Percentiles rank a stretch among this genome's conserved stretches.
Conservation (phyloP, 176 grass and related monocot genomes). For the Eleusine coracana region DNA sequence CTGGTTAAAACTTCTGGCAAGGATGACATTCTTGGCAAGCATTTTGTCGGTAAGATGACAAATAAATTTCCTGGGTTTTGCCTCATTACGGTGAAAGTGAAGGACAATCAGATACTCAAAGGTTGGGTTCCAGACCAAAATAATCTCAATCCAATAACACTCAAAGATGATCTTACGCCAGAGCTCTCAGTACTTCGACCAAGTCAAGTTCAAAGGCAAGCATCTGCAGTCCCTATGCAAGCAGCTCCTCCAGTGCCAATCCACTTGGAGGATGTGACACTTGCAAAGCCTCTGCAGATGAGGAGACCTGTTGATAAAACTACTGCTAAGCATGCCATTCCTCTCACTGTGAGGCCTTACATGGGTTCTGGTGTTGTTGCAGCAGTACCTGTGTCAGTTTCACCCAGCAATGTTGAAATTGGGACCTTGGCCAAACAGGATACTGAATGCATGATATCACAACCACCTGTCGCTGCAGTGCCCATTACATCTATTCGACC, state of each 20-base stretch:
- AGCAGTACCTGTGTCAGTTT: conserved; percentile 48
- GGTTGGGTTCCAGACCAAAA: conserved; percentile 60
- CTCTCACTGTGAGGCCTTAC: conserved; percentile 34
- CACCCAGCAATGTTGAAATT: conserved; percentile 30
- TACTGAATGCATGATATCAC: conserved; percentile 16
- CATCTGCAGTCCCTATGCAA: conserved; percentile 46
- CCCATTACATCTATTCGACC: conserved; percentile 32
- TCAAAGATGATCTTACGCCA: conserved; percentile 49
- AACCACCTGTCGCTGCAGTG: conserved; percentile 23
- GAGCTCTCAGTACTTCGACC: conserved; percentile 43
- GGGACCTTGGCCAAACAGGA: conserved; percentile 28
- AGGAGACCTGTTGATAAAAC: conserved; percentile 51
- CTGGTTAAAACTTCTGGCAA: conserved; percentile 32
- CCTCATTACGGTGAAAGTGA: conserved; percentile 58
- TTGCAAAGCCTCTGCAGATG: conserved; percentile 65
- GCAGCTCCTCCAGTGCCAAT: conserved; percentile 35
- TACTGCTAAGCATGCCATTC: conserved; percentile 33
- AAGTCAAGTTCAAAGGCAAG: conserved; percentile 44
- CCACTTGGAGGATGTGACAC: conserved; percentile 51
- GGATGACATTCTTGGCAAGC: conserved; percentile 47
- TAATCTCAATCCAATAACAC: conserved; percentile 38
- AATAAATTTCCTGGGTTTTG: conserved; percentile 50
- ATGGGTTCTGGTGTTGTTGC: conserved; percentile 45
- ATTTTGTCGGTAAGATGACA: conserved; percentile 50
- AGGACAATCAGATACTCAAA: conserved; percentile 56